Evolutionary conservation across 1,139 yeast species (phyloP).

Genomic region (Hansenula sp.): DNA sequence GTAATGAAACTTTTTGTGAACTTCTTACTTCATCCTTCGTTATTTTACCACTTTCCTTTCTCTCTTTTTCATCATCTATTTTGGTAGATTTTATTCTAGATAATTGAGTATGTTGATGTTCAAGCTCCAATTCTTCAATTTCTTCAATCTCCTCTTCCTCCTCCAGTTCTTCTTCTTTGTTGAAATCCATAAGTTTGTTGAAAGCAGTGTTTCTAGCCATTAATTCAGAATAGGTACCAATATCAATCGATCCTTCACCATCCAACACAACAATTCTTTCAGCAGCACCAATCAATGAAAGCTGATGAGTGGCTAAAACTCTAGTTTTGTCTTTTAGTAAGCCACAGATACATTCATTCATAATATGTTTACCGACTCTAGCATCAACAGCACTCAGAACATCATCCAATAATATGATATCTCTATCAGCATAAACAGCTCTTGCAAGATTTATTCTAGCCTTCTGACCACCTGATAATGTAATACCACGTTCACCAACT

Average conservation of each 20-base stretch:
- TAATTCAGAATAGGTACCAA: conserved; percentile 52
- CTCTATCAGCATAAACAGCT: conserved; percentile 66
- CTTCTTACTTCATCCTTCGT: conserved; percentile 34
- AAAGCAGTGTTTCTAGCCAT: conserved; percentile 27
- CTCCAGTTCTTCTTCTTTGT: conserved; percentile 26
- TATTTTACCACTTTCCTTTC: conserved; percentile 22
- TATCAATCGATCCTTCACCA: conserved; percentile 49
- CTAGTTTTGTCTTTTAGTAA: conserved; percentile 56
- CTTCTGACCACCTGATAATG: conserved; percentile 86
- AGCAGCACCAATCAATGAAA: conserved; percentile 60
- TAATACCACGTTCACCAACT: conserved; percentile 85
- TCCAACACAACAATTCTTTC: conserved; percentile 61
- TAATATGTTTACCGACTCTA: conserved; percentile 73
- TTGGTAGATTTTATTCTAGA: conserved; percentile 10
- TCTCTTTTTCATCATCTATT: conserved; percentile 12
- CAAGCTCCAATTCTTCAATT: conserved; percentile 18
- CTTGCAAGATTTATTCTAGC: conserved; percentile 80
- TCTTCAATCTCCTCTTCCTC: conserved; percentile 24
- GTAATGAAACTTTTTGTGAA: conserved; percentile 32
- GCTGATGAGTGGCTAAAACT: conserved; percentile 75
- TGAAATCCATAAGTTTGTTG: conserved; percentile 30
- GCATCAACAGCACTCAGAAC: conserved; percentile 90
- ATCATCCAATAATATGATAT: conserved; percentile 70
- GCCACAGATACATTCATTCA: conserved; percentile 61
- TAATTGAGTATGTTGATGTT: conserved; percentile 15